phyloP scores from a whole-genome alignment of 768 basidiomycete species.

The Boletus insuetus region DNA sequence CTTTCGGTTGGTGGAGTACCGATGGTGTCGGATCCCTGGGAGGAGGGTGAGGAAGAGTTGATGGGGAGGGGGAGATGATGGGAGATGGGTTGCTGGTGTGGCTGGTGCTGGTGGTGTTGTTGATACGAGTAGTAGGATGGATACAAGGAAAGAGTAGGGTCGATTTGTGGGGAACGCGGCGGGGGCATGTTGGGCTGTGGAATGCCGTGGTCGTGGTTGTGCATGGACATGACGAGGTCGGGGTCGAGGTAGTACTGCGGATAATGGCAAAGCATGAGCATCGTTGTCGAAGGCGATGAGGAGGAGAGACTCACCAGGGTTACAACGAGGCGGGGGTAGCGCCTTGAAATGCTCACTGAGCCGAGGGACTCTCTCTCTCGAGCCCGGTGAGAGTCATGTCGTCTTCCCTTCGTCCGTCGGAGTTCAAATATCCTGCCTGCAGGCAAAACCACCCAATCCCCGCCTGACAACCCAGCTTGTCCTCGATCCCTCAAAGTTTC shows the following conservation, averaged over 20 bases:
- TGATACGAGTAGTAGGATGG: constrained; percentile 61
- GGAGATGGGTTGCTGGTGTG: constrained; percentile 39
- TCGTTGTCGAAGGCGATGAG: not conserved
- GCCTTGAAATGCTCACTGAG: no score
- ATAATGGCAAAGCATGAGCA: constrained; percentile 10
- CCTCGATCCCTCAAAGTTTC: no score
- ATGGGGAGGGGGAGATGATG: constrained; percentile 56
- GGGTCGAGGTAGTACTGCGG: constrained; percentile 29
- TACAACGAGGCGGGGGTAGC: no score
- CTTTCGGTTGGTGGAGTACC: constrained; percentile 71
- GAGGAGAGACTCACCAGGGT: no score
- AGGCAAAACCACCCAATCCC: no score
- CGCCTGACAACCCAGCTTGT: no score
- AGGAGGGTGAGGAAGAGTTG: constrained; percentile 74
- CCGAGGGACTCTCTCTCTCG: no score
- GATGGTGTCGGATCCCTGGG: constrained; percentile 73
- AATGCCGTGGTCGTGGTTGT: constrained; percentile 43
- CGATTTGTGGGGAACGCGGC: constrained; percentile 63
- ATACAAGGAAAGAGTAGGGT: constrained; percentile 69
- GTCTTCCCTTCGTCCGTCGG: no score
- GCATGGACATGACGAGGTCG: constrained; percentile 42
- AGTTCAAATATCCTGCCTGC: no score
- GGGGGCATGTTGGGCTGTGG: constrained; percentile 38
- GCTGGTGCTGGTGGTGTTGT: constrained; percentile 41
- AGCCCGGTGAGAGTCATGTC: no score